Conservation (phyloP, 768 basidiomycete genomes). For the Cystobasidium onofrii region DNA sequence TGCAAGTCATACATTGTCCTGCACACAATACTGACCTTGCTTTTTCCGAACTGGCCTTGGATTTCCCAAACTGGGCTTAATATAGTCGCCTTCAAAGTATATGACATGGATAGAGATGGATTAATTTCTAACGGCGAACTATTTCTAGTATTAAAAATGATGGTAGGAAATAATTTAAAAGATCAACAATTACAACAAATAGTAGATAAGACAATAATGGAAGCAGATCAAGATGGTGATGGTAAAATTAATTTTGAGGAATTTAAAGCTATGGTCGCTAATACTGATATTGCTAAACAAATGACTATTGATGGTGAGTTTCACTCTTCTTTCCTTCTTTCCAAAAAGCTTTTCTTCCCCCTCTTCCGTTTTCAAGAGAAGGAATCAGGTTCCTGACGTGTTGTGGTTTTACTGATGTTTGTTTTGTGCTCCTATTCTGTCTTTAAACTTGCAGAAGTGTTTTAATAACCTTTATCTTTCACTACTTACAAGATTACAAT, state of each 20-base stretch:
- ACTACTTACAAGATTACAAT: too few species aligned
- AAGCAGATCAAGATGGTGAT: slow-evolving; percentile 96
- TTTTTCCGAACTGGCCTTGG: background rate
- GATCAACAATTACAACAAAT: slow-evolving; percentile 99
- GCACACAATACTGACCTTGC: background rate
- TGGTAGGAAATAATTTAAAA: slow-evolving; percentile 99
- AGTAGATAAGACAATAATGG: slow-evolving; percentile 99
- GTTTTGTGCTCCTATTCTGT: too few species aligned
- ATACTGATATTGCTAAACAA: slow-evolving; percentile 97
- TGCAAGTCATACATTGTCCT: too few species aligned
- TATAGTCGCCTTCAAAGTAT: slow-evolving; percentile 97
- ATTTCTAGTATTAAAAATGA: slow-evolving; percentile 98
- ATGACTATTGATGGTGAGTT: slow-evolving; percentile 95
- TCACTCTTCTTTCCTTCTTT: too few species aligned
- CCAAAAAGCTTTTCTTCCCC: background rate
- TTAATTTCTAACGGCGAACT: slow-evolving; percentile 98
- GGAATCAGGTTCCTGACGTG: too few species aligned
- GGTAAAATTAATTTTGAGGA: slow-evolving; percentile 96
- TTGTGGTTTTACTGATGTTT: too few species aligned
- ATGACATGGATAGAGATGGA: slow-evolving; percentile 95
- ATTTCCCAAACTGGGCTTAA: background rate
- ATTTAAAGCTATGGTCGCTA: slow-evolving; percentile 91
- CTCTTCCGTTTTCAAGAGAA: too few species aligned
- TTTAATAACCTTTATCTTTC: too few species aligned
- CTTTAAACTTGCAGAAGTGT: background rate